A percentile compares a stretch with the other conserved stretches of the same genome.
phyloP scores from a whole-genome alignment of 108 stramenopile species.

The Skeletonema tropicum region DNA sequence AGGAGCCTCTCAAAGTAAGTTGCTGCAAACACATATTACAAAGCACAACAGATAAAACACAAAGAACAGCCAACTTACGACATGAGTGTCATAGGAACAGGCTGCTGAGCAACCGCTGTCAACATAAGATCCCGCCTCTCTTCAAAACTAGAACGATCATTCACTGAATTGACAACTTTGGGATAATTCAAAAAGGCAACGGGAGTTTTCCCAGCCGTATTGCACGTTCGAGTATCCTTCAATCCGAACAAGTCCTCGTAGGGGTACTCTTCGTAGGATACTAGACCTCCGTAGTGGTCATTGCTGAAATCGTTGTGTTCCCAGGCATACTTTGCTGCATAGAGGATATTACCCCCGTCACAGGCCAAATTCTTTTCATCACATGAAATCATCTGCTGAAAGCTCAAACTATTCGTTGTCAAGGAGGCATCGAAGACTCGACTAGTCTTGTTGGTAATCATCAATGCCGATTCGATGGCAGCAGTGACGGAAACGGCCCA shows the following conservation, averaged over 20 bases:
- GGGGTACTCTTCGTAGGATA: conserved; percentile 44
- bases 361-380: conserved; percentile 75
- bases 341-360: conserved; percentile 73
- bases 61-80: no score
- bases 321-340: conserved; percentile 25
- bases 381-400: conserved; percentile 85
- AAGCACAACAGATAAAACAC: no score
- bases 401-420: conserved; percentile 56
- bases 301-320: conserved; percentile 34
- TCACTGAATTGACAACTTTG: conserved; percentile 38
- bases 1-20: no score
- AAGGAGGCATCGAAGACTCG: conserved; percentile 7
- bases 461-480: conserved; percentile 82
- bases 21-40: no score
- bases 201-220: conserved; percentile 14
- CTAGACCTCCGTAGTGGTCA: conserved; percentile 49
- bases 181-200: conserved; percentile 29
- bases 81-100: conserved; percentile 42
- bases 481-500: conserved; percentile 93
- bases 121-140: conserved; percentile 52
- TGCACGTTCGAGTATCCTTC: conserved; percentile 32
- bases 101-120: conserved; percentile 49
- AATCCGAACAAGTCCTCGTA: conserved; percentile 51
- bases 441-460: conserved; percentile 37
- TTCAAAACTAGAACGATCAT: conserved; percentile 41